A percentile compares a stretch with the other conserved stretches of the same genome.
These are phyloP conservation scores for Crithidia brevicula DNA, from an alignment of 208 protist species.

Conservation along the genomic window DNA sequence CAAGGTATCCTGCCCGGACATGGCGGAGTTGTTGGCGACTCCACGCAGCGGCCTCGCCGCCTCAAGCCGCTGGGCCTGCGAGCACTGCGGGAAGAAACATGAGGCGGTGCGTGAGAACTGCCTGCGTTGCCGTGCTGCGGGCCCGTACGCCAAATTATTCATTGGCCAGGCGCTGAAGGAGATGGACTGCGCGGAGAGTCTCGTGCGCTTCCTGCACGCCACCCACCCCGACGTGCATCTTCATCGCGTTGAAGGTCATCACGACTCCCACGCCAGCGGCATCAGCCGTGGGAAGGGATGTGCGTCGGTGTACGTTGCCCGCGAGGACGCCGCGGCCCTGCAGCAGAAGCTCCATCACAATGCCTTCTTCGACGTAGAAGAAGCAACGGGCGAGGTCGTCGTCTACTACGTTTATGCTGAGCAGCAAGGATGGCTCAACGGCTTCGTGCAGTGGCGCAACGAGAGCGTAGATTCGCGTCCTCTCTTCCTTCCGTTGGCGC, in stretches of 20 bases:
- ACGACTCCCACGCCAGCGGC: conserved; percentile 17
- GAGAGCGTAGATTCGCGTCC: conserved; percentile 1
- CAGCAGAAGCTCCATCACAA: conserved; percentile 54
- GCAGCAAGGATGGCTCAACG: conserved; percentile 65
- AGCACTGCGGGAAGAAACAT: conserved; percentile 51
- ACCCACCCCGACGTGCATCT: conserved; percentile 53
- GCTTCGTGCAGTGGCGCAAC: conserved; percentile 28
- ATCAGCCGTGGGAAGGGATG: conserved; percentile 48
- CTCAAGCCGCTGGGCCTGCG: conserved; percentile 64
- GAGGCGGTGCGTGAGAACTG: conserved; percentile 65
- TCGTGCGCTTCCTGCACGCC: conserved; percentile 61
- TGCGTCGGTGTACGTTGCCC: conserved; percentile 64
- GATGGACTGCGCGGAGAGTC: conserved; percentile 34
- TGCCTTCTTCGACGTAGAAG: conserved; percentile 69
- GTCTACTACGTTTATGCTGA: conserved; percentile 68
- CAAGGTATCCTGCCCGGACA: conserved; percentile 25
- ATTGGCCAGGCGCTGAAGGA: conserved; percentile 68
- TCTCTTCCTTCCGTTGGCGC: conserved; percentile 28
- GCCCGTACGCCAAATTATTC: conserved; percentile 61
- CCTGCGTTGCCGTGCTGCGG: conserved; percentile 46
- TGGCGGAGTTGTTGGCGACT: conserved; percentile 42
- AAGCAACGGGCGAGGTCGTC: conserved; percentile 27
- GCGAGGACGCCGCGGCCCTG: conserved; percentile 40
- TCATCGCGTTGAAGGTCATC: conserved; percentile 62
- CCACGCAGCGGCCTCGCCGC: conserved; percentile 43